Evolutionary conservation across 1,284 basidiomycete genomes (phyloP), one percentile per base, ranked within the genome.

Genomic region (Cryptococcus deneoformans): DNA sequence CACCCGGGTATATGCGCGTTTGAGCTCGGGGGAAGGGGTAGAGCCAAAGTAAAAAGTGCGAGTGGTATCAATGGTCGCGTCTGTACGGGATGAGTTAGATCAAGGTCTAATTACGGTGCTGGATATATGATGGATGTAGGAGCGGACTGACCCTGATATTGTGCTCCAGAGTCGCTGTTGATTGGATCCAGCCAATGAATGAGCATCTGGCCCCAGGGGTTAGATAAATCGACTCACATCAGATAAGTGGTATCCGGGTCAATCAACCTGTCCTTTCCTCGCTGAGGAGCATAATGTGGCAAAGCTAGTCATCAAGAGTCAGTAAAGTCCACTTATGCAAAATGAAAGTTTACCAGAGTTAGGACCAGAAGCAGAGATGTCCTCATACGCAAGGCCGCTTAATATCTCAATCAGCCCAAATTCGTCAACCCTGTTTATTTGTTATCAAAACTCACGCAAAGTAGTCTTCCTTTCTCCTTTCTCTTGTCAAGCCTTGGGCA

Each of bases 51-150:
- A 72, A 50, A 77, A 49, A 0, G 92, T 95, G 53, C 93, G 84
- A 1, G 92, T 94, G 8, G 91, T 94, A 76, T 97, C 92, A 76
- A 92, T 93, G 1, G 93, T 96, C 3, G 90, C 91, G 69, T 94
- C 91, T 63, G 82, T 16, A 42, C 16, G 11, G 5, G 11, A 42
- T 42, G 11, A 5, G 40, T 42, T 5, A 42, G 40, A 42, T 35
- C n/a, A 38, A 39, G 10, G 16, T 4, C 34, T 80, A 9, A 38
- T 36, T 29, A 5, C 12, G 50, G 10, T 40, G 42, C n/a, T 35
- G 39, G 46, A 37, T 46, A 9, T n/a, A 38, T 6, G 9, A 38
- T 6, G 9, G 12, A 42, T 35, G 43, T 8, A 44, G 20, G 6
- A n/a, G 24, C 34, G 14, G 40, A n/a, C 70, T 49, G 39, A 72